Evolutionary conservation across 2,329 filamentous ascomycete species (phyloP), one percentile per base, ranked within the genome.

Genomic region (Colletotrichum eleusines): DNA sequence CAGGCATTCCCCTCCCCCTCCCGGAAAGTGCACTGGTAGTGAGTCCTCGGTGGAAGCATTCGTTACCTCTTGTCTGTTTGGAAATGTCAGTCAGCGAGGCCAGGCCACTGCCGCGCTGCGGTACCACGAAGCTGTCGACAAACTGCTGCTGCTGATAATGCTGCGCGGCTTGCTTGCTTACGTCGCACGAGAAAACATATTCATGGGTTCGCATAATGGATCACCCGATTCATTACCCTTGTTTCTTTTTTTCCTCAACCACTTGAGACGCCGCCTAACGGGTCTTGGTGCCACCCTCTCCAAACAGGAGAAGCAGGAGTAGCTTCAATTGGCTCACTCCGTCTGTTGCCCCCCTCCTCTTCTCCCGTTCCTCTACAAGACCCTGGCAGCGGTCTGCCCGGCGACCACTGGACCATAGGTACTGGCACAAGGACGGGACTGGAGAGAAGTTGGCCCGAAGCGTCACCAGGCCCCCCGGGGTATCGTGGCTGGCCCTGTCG

Each of bases 301-400:
- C 58, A 71, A 67, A 63, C 68, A 60, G 35, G 66, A 67, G 66
- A 63, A 60, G 57, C 55, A 60, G 57, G 63, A 62, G 50, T 62
- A 51, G 59, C 42, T 48, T 44, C 38, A 50, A 50, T 42, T 20
- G 20, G 31, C 33, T 48, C 46, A 50, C 46, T 7, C n/a, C 50
- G 28, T 33, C 31, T 33, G 31, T n/a, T n/a, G 31, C 4, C 7
- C 3, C 7, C 31, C 31, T 7, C 31, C 31, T 7, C 31, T 33
- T 33, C 31, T 33, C 31, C 31, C 31, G 31, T 7, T 26, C 48
- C 48, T 51, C 26, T 28, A 14, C 23, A 42, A 23, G n/a, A 53
- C 31, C 62, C 62, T 54, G 38, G 35, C 23, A 16, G 31, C 54
- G 46, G 63, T 61, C 67, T 50, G 50, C 42, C 50, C 55, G 38